Evolutionary conservation across 2,329 filamentous ascomycete genomes (phyloP).

Genomic region (Alternaria novae-zelandiae): DNA sequence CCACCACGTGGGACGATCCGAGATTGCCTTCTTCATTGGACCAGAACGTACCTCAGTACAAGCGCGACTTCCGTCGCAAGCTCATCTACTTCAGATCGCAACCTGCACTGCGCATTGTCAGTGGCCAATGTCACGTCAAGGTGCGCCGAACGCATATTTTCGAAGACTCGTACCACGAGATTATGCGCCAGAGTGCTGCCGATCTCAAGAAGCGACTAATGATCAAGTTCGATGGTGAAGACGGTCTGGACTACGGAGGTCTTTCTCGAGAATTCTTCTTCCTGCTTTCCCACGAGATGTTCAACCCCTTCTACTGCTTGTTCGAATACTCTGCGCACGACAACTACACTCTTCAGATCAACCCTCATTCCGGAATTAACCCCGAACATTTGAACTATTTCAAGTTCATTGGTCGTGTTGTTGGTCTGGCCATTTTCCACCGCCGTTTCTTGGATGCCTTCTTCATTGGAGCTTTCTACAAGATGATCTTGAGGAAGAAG

Average conservation of each 20-base stretch:
- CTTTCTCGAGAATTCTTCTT: slow-evolving; percentile 98
- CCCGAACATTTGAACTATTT: slow-evolving; percentile 99
- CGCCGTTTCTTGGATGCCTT: slow-evolving; percentile 96
- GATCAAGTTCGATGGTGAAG: slow-evolving; percentile 99
- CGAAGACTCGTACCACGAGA: slow-evolving; percentile 98
- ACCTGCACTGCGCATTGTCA: slow-evolving; percentile 91
- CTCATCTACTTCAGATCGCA: slow-evolving; percentile 99
- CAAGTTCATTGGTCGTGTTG: slow-evolving; percentile 98
- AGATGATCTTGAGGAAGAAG: slow-evolving; percentile 97
- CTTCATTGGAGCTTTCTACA: slow-evolving; percentile 98
- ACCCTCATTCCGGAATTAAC: slow-evolving; percentile 98
- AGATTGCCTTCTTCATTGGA: slow-evolving; percentile 93
- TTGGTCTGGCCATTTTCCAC: slow-evolving; percentile 97
- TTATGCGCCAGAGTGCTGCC: slow-evolving; percentile 92
- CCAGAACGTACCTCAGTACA: slow-evolving; percentile 98
- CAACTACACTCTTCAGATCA: slow-evolving; percentile 99
- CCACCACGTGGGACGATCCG: slow-evolving; percentile 98
- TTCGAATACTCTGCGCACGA: slow-evolving; percentile 99
- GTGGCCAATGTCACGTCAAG: slow-evolving; percentile 98
- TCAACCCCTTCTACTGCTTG: slow-evolving; percentile 99
- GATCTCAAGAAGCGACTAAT: slow-evolving; percentile 98
- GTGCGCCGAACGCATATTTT: slow-evolving; percentile 96
- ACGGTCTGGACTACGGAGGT: slow-evolving; percentile 96
- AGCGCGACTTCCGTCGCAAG: slow-evolving; percentile 97
- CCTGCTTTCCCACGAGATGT: slow-evolving; percentile 98